Conservation (phyloP, 2,329 filamentous ascomycete genomes). For the Aspergillus calidoustus region DNA sequence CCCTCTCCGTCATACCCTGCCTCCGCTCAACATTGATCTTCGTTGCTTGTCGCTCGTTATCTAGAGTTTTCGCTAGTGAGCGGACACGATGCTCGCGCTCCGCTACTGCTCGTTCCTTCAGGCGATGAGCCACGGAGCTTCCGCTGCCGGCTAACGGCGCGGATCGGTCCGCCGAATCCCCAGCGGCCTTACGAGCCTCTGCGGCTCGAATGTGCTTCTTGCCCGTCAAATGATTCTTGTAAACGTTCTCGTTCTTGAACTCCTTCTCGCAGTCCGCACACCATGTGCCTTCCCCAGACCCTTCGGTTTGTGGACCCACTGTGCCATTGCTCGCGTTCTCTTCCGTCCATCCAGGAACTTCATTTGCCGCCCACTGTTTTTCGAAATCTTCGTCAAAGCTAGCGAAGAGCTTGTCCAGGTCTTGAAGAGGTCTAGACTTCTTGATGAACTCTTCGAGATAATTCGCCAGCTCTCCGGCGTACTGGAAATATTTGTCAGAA, state of each 20-base stretch:
- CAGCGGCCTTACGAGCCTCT: constrained; percentile 60
- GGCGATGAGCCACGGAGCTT: constrained; percentile 46
- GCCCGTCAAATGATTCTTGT: constrained; percentile 83
- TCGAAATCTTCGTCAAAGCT: constrained; percentile 85
- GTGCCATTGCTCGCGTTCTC: constrained; percentile 53
- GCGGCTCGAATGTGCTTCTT: constrained; percentile 92
- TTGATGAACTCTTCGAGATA: constrained; percentile 91
- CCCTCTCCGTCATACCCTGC: constrained; percentile 95
- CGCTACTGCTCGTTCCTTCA: constrained; percentile 90
- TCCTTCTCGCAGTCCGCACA: constrained; percentile 92
- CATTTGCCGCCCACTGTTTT: constrained; percentile 77
- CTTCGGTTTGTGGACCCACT: constrained; percentile 54
- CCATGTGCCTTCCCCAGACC: constrained; percentile 74
- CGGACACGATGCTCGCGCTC: constrained; percentile 85
- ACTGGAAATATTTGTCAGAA: constrained; percentile 90
- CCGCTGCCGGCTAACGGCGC: constrained; percentile 25
- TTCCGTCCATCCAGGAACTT: constrained; percentile 76
- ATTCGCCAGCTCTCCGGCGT: constrained; percentile 76
- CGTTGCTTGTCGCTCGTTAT: constrained; percentile 85
- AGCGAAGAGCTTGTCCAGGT: constrained; percentile 76
- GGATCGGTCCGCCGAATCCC: constrained; percentile 43
- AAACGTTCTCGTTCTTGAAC: constrained; percentile 94
- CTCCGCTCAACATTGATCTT: constrained; percentile 93
- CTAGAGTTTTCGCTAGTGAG: constrained; percentile 79
- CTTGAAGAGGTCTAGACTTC: constrained; percentile 81